phyloP scores from a whole-genome alignment of 2,329 filamentous ascomycete genomes.

The Coniochaeta sp. region DNA sequence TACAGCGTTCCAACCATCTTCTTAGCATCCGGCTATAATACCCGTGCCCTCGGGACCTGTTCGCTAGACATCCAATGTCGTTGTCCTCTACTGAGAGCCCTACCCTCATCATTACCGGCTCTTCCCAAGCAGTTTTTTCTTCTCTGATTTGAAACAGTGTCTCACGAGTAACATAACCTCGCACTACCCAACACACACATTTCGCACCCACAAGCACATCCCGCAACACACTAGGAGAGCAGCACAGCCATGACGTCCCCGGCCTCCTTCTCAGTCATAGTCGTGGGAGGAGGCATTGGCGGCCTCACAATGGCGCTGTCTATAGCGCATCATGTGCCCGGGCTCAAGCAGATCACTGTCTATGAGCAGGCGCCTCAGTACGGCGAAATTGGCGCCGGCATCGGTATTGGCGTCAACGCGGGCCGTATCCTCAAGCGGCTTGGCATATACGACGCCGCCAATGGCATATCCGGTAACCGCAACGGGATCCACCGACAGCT shows the following conservation, averaged over 20 bases:
- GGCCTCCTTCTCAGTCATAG: conserved; percentile 16
- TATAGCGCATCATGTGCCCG: conserved; percentile 21
- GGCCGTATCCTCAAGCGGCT: conserved; percentile 23
- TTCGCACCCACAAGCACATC: neutral
- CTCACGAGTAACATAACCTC: neutral
- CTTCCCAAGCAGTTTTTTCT: neutral
- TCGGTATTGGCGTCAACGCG: conserved; percentile 26
- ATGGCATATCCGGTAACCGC: conserved; percentile 19
- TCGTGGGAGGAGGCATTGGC: conserved; percentile 30
- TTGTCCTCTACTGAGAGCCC: no score
- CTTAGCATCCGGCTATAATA: neutral
- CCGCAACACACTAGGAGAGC: neutral
- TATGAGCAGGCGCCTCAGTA: conserved; percentile 26
- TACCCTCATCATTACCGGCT: neutral
- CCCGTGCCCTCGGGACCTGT: neutral
- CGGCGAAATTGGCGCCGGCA: conserved; percentile 25
- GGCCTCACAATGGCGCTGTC: conserved; percentile 27
- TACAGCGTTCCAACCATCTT: neutral
- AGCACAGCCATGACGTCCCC: neutral
- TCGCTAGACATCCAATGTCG: neutral
- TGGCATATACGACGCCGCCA: conserved; percentile 20
- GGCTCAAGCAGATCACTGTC: conserved; percentile 18
- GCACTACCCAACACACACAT: neutral
- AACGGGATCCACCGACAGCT: conserved; percentile 24
- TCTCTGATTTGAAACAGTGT: neutral